Base-by-base conservation (phyloP, 192 early-diverging fungal genomes). In the Umbelopsis sp. region DNA sequence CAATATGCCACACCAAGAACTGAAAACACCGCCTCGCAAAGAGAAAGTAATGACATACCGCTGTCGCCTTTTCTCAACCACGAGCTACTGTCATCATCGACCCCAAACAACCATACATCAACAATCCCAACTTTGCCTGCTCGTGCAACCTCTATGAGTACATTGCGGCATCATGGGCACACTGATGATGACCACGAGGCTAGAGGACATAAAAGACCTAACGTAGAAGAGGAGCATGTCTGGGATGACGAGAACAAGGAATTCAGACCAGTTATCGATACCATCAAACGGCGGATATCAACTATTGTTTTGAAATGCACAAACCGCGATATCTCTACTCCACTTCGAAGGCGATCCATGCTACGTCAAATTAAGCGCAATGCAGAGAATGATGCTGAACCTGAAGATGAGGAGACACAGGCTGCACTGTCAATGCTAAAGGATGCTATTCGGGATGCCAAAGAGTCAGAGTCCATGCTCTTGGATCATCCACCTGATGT, bases 301-400 rank as follows among this genome's bases (percentile, higher is more conserved):
- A 61, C 55, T 6, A 61, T 61, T 18, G 55, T 61, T 13, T 61
- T 61, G 15, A 61, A 61, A 18, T 61, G 55, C 30, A 61, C 55
- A 3, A 61, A 61, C 5, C 55, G 55, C 8, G 55, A 61, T 30
- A 61, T 61, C 21, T 33, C 55, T 8, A 61, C 55, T 35, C 55
- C 55, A 61, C 18, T 61, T 2, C 55, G 55, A 13, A 25, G 55
- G n/a, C 25, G 55, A 61, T 61, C 55, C 33, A 35, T 61, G 15
- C 13, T 61, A 30, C 25, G 55, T 30, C 2, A 61, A 35, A 30
- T 6, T 0, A 61, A 35, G n/a, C 25, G 13, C 4, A 15, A 12
- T 3, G 3, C 12, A 5, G 55, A 61, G 1, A 30, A 61, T 1
- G 55, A 35, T 13, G 27, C 16, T 2, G 55, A 61, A 3, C 21